A percentile compares a stretch with the other conserved stretches of the same genome.
phyloP scores from a whole-genome alignment of 2,329 filamentous ascomycete genomes.

The Aspergillus aculeatus region DNA sequence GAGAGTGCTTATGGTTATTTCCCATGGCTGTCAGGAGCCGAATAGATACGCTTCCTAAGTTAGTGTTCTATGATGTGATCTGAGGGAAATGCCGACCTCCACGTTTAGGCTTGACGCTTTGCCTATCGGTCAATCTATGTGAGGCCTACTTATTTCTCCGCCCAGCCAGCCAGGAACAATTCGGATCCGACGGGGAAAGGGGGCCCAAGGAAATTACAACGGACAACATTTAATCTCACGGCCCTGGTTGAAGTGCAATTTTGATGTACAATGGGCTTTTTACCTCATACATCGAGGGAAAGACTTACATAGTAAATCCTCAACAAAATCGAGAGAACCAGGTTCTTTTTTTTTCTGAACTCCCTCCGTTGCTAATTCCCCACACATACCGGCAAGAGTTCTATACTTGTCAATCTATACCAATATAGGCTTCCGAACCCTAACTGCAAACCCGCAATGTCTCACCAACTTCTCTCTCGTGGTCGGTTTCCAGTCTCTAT shows the following conservation, averaged over 20 bases:
- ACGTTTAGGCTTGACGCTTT: not conserved
- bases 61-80: not conserved
- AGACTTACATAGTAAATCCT: too few species aligned
- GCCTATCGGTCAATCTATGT: not conserved
- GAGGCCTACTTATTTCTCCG: not conserved
- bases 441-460: slow-evolving; percentile 12
- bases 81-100: not conserved
- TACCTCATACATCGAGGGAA: too few species aligned
- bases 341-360: not conserved
- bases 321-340: too few species aligned
- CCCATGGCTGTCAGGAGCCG: not conserved
- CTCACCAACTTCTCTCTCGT: slow-evolving; percentile 11
- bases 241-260: not conserved
- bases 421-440: slow-evolving; percentile 1
- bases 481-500: not conserved
- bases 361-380: not conserved
- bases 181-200: not conserved
- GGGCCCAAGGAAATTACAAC: not conserved
- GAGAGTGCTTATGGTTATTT: slow-evolving; percentile 6
- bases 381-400: not conserved
- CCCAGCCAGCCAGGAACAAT: not conserved
- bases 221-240: not conserved
- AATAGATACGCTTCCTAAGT: not conserved
- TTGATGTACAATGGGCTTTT: not conserved
- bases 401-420: slow-evolving; percentile 4